These are phyloP conservation scores for Neonectria ditissima DNA, from an alignment of 2,329 filamentous ascomycete genomes.

Conservation along the genomic window DNA sequence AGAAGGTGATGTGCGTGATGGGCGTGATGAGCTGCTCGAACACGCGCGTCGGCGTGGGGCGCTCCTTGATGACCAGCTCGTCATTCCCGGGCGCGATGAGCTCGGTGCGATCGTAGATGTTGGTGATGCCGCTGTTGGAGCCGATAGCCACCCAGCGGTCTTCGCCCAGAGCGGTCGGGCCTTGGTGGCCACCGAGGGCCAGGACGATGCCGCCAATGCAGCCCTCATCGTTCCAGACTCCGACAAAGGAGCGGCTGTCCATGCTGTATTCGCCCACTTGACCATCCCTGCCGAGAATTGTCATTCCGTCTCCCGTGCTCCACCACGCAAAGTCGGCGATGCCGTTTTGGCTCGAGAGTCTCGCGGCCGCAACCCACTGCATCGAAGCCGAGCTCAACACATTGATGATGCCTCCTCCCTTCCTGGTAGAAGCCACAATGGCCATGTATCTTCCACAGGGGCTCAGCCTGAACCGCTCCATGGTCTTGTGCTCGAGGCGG, in stretches of 20 bases:
- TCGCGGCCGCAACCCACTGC: conserved; percentile 88
- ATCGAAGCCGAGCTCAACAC: conserved; percentile 82
- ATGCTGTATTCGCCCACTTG: conserved; percentile 92
- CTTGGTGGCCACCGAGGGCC: conserved; percentile 77
- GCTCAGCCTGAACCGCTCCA: conserved; percentile 91
- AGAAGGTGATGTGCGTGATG: conserved; percentile 82
- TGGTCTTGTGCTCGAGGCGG: conserved; percentile 84
- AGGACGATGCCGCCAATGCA: conserved; percentile 87
- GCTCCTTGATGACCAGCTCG: conserved; percentile 67
- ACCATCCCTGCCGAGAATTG: conserved; percentile 85
- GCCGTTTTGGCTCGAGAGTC: conserved; percentile 84
- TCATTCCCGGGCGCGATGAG: conserved; percentile 62
- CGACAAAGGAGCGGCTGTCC: conserved; percentile 74
- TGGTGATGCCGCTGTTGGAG: conserved; percentile 87
- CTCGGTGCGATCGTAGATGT: conserved; percentile 86
- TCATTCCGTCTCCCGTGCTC: conserved; percentile 83
- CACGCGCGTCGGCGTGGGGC: conserved; percentile 77
- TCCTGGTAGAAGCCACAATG: conserved; percentile 80
- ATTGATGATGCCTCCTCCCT: conserved; percentile 90
- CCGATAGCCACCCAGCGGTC: conserved; percentile 93
- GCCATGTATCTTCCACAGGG: conserved; percentile 90
- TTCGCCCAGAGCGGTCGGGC: conserved; percentile 73
- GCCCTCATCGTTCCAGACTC: conserved; percentile 90
- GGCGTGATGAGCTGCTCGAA: conserved; percentile 92
- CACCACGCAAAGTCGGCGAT: conserved; percentile 96